A percentile compares a stretch with the other conserved stretches of the same genome.
These are phyloP conservation scores for Alnus glutinosa DNA, from an alignment of 306 rosid species.

Conservation along the genomic window DNA sequence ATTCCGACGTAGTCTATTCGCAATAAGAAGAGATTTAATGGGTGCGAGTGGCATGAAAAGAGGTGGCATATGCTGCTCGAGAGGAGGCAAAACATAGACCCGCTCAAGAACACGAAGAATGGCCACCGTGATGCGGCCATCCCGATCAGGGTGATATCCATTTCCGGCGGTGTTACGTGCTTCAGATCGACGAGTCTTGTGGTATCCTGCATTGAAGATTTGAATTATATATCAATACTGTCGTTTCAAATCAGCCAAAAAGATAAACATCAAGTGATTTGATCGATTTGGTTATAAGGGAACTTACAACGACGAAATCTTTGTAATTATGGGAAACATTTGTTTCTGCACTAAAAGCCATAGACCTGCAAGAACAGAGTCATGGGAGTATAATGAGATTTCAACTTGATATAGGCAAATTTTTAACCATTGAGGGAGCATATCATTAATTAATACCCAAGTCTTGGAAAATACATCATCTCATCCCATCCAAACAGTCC, in stretches of 20 bases:
- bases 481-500: too few species aligned
- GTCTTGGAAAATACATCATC: too few species aligned
- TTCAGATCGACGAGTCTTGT: conserved; percentile 50
- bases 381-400: background rate
- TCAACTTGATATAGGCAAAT: background rate
- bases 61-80: conserved; percentile 95
- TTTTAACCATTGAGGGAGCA: background rate
- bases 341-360: conserved; percentile 45
- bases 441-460: too few species aligned
- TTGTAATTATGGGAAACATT: conserved; percentile 60
- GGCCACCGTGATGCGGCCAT: conserved; percentile 67
- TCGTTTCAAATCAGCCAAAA: too few species aligned
- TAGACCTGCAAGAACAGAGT: conserved; percentile 48
- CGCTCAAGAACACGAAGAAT: conserved; percentile 79
- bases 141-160: conserved; percentile 27
- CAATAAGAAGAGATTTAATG: conserved; percentile 53
- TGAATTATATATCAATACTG: too few species aligned
- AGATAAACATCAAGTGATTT: too few species aligned
- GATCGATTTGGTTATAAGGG: conserved; percentile 4
- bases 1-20: conserved; percentile 83
- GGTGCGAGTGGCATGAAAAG: conserved; percentile 80
- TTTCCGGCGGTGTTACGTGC: conserved; percentile 40
- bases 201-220: conserved; percentile 49
- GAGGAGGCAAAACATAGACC: conserved; percentile 91
- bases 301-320: conserved; percentile 43